Base-by-base conservation (phyloP, 2,329 filamentous ascomycete genomes). In the Sclerotinia borealis region DNA sequence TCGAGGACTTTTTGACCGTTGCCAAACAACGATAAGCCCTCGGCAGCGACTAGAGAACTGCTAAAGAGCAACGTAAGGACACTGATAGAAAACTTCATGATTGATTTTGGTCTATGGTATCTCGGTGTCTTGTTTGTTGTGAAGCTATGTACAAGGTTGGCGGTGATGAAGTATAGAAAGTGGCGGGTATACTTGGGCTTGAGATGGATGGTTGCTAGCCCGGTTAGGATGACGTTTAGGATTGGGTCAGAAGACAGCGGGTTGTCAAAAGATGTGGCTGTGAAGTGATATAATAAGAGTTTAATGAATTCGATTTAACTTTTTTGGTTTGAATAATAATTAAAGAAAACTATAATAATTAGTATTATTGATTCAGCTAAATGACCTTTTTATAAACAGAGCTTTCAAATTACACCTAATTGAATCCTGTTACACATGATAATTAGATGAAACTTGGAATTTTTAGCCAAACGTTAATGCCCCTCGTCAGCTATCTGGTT, bases 1-100 rank as follows among this genome's bases (percentile, higher is more conserved):
- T 79, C 77, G 64, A 80, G 75, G 63, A 81, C 77, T 47, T 81
- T 76, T 67, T 81, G 78, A 51, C 79, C 77, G 65, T 75, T 72
- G 69, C 79, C 78, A 66, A 83, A 83, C 72, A 65, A 79, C 73
- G 71, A 79, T 68, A 71, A 76, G 61, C 77, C 75, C 22, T 78
- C 74, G 64, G 81, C 76, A 59, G 80, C 74, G 31, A 70, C 71
- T 56, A 74, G 49, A 27, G 67, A 66, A 68, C 68, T 70, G 68
- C 69, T 70, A 37, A 73, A 62, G 51, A 72, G 67, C 59, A 74
- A 61, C 4, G 70, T 63, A 47, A 68, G n/a, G 45, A 74, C 11
- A 62, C 65, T 65, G 65, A 64, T 31, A 29, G 70, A 70, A 68
- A 71, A 65, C 68, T 73, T 75, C 73, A 75, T 75, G n/a, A 37